Percentiles rank a stretch among this genome's conserved stretches.
phyloP scores from a whole-genome alignment of 1,284 basidiomycete species.

The Flammula alnicola region DNA sequence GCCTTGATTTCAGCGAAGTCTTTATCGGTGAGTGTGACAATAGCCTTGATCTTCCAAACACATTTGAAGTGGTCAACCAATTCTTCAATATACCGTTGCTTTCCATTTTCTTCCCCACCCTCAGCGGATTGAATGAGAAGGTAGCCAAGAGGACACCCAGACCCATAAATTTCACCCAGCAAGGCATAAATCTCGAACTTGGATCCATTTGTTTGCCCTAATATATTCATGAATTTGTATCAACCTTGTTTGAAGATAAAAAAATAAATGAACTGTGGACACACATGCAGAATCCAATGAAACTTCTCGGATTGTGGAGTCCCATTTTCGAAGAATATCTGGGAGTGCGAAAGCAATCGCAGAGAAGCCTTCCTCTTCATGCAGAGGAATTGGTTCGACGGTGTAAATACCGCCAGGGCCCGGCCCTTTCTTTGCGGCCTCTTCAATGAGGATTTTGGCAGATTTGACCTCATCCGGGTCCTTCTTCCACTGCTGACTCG shows the following conservation, averaged over 20 bases:
- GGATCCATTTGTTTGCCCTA: constrained; percentile 29
- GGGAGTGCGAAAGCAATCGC: no score
- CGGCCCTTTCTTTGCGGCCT: no score
- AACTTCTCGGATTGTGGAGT: no score
- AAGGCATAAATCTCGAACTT: constrained; percentile 27
- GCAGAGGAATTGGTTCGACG: no score
- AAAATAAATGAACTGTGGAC: no score
- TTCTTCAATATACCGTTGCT: constrained; percentile 22
- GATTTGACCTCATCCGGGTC: background rate
- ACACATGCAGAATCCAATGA: no score
- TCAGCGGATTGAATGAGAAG: constrained; percentile 24
- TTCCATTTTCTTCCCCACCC: constrained; percentile 14
- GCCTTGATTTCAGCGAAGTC: constrained; percentile 32
- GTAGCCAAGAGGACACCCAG: constrained; percentile 29
- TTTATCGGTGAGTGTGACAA: constrained; percentile 30
- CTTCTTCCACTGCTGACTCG: background rate
- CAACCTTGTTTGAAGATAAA: no score
- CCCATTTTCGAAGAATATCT: no score
- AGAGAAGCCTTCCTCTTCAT: no score
- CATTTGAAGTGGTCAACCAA: constrained; percentile 23
- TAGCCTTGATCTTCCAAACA: constrained; percentile 20
- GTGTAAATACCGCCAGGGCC: no score
- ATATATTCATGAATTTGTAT: no score
- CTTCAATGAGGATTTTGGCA: background rate
- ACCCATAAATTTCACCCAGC: constrained; percentile 26